Conservation (phyloP, 371 early-diverging fungal genomes). For the Dichotomocladium elegans region DNA sequence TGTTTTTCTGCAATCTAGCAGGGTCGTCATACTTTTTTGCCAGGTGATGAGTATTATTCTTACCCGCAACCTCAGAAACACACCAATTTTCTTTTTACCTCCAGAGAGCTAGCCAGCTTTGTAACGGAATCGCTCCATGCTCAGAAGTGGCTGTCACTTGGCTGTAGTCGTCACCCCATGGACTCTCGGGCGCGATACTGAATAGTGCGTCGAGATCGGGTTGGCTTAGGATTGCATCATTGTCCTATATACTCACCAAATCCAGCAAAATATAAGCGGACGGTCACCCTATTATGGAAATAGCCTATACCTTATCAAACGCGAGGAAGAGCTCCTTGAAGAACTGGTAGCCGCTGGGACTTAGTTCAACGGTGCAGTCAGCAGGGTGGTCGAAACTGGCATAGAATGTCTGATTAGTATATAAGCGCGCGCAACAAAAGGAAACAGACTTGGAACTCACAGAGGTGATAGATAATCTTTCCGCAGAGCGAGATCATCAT, state of each 20-base stretch:
- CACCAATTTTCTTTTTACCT: too few species aligned
- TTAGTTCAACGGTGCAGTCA: slow-evolving; percentile 91
- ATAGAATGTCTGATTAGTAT: slow-evolving; percentile 5
- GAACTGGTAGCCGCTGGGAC: slow-evolving; percentile 91
- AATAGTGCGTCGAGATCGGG: slow-evolving; percentile 87
- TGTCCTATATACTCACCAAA: too few species aligned
- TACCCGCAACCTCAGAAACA: background rate
- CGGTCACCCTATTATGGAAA: background rate
- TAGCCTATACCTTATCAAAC: slow-evolving; percentile 72
- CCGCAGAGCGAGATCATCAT: slow-evolving; percentile 83
- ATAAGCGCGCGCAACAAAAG: too few species aligned
- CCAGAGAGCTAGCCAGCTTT: slow-evolving; percentile 98
- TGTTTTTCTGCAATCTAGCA: slow-evolving; percentile 84
- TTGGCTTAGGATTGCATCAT: slow-evolving; percentile 89
- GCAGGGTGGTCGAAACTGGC: slow-evolving; percentile 73
- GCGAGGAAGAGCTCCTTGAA: slow-evolving; percentile 91
- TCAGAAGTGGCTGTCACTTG: slow-evolving; percentile 88
- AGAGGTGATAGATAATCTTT: slow-evolving; percentile 86
- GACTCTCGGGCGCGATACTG: slow-evolving; percentile 83
- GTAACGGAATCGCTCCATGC: slow-evolving; percentile 85
- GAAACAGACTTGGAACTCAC: too few species aligned
- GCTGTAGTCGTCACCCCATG: slow-evolving; percentile 84
- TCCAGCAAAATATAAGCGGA: background rate
- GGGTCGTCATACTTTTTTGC: slow-evolving; percentile 79
- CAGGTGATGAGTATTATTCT: too few species aligned